Base-by-base conservation (phyloP, 345 rosid genomes). In the Brassica carinata region DNA sequence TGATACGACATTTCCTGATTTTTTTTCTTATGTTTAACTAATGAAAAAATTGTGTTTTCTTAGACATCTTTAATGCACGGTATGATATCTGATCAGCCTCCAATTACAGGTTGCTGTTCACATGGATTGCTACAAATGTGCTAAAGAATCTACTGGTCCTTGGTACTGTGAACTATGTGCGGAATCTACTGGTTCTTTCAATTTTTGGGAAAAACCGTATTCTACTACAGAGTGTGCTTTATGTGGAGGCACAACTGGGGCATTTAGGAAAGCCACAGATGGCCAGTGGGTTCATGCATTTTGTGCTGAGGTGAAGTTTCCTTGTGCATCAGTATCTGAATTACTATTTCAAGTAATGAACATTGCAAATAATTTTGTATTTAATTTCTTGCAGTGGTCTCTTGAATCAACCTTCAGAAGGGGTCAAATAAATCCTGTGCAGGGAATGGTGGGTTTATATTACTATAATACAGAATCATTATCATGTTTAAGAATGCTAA, bases 111-210 rank as follows among this genome's bases (percentile, higher is more conserved):
- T 96, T 83, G 89, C 95, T 6, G 93, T 96, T 73, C 98, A 94
- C 83, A 83, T 91, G 89, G 97, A 92, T 85, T 96, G 99, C 85
- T 96, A 93, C 79, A 90, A 88, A 74, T 89, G 90, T 85, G 89
- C 87, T 71, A 91, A 86, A 78, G 97, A 89, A 83, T 87, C 97
- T 77, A 81, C 82, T 13, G 97, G 99, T 77, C 98, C 95, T 65
- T 94, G 99, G 98, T 84, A 85, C 73, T 96, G 99, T 83, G 99
- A 96, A 90, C 85, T 91, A 73, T 96, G 99, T 71, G 95, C 85
- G 75, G 97, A 96, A 68, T 86, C 92, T 75, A 82, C 90, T 66
- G 91, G 88, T 79, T 85, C 94, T 59, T 79, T 68, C 61, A 83
- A 87, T 77, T 88, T 89, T 73, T 85, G 90, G 91, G 94, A 93